Conservation (phyloP, 2,329 filamentous ascomycete genomes). For the Nannizziopsis barbatae region DNA sequence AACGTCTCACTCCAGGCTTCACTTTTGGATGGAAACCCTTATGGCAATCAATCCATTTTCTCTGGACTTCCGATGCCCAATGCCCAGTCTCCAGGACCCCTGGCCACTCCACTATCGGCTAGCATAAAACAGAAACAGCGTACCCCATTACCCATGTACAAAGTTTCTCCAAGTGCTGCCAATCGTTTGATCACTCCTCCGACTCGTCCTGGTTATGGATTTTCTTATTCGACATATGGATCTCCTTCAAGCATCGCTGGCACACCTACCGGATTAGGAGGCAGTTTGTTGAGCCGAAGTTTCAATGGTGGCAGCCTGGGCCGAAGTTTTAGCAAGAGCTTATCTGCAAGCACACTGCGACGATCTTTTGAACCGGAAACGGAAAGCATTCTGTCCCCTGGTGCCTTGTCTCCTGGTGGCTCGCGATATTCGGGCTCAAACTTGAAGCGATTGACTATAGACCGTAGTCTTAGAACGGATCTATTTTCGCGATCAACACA, state of each 20-base stretch:
- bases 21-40: constrained; percentile 73
- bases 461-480: constrained; percentile 65
- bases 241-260: constrained; percentile 62
- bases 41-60: constrained; percentile 80
- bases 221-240: constrained; percentile 85
- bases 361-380: constrained; percentile 64
- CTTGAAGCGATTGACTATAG: constrained; percentile 87
- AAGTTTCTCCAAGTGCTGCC: constrained; percentile 69
- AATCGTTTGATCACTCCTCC: constrained; percentile 73
- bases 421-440: constrained; percentile 56
- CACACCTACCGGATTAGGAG: constrained; percentile 56
- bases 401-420: constrained; percentile 64
- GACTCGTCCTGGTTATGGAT: constrained; percentile 71
- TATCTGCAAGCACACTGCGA: constrained; percentile 76
- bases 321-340: constrained; percentile 69
- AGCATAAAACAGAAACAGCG: constrained; percentile 65
- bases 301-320: constrained; percentile 41
- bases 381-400: constrained; percentile 75
- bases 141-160: constrained; percentile 74
- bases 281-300: constrained; percentile 47
- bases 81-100: constrained; percentile 65
- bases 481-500: constrained; percentile 41
- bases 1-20: constrained; percentile 56
- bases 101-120: constrained; percentile 77
- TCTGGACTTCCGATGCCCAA: constrained; percentile 54